Evolutionary conservation across 192 early-diverging fungal species (phyloP), one percentile per base, ranked within the genome.

Genomic region (Backusella luteola): DNA sequence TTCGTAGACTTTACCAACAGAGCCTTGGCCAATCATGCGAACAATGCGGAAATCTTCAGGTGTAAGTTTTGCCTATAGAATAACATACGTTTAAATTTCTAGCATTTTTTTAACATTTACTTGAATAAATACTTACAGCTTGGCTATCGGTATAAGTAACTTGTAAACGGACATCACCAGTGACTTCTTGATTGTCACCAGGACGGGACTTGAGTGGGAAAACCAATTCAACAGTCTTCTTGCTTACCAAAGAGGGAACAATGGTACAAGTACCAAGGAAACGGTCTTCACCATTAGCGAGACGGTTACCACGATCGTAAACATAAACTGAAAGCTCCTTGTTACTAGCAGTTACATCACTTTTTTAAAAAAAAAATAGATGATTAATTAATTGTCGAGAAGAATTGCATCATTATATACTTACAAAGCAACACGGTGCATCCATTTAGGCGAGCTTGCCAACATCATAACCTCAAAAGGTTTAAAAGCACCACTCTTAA

Each of bases 1-100:
- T 73, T 94, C 90, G 35, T 92, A 86, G 14, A 95, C 94, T 70
- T 94, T 94, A 44, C 94, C 94, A 84, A 94, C 94, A 29, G 87
- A 89, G 12, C 94, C 94, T 74, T 90, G 90, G 4, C 94, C 94
- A 35, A 95, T 83, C 0, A 94, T 85, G 53, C 93, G 90, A 0
- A 94, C 74, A n/a, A 93, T 86, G 19, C 90, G 89, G 73, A 95
- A 95, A 56, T 81, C 82, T 6, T 73, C 76, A 3, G 87, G 85
- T 14, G 84, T 84, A 7, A 86, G 14, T 63, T 86, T 81, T 11
- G 77, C 76, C 79, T 49, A 79, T 76, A 73, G 80, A 34, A n/a
- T 80, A 67, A 42, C 36, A 21, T 53, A 8, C 21, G 52, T n/a
- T 53, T 21, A 56, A 15, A 44, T 12, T 12, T 44, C 42, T 44